Base-by-base conservation (phyloP, 2,329 filamentous ascomycete species). In the Xylaria sp. region DNA sequence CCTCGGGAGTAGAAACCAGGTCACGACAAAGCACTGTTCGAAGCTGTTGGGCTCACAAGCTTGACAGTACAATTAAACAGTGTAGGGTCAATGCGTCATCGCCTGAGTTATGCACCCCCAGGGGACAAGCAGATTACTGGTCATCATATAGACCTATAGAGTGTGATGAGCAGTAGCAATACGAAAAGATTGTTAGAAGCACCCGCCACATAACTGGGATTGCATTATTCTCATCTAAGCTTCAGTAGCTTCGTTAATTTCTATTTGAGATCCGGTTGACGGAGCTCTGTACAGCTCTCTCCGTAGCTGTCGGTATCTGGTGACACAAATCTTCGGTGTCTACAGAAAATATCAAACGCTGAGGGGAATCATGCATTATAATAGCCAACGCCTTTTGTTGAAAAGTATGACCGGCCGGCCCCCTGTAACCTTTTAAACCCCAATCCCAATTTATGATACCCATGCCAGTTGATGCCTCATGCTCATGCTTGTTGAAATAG, bases 331-430 rank as follows among this genome's bases (percentile, higher is more conserved):
- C 61, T 62, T 66, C 67, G 58, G 63, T 71, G 73, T 71, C 72
- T 72, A 71, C 63, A 70, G 67, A 73, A 76, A 73, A 73, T 61
- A 74, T 72, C 76, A 75, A 79, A 79, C 78, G 78, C 78, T 78
- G 78, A 79, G 78, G 78, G 78, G 78, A 80, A 80, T 80, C 78
- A 80, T 80, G 77, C 77, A 77, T 76, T 70, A 75, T 75, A 76
- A 78, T 66, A 71, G 78, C 78, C 78, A 79, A 80, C 78, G 78
- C 78, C 78, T 75, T 79, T 80, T 79, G 77, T 79, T 79, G 77
- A 79, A 80, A 78, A 74, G 67, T 76, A 73, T 78, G 76, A 78
- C 74, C 76, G 73, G 75, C 76, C 75, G 69, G 71, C 73, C 75
- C 75, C 75, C 71, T 73, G 37, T 57, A 60, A 69, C 73, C 69